These are phyloP conservation scores for Talaromyces sp. DNA, from an alignment of 2,329 filamentous ascomycete species.

Conservation along the genomic window DNA sequence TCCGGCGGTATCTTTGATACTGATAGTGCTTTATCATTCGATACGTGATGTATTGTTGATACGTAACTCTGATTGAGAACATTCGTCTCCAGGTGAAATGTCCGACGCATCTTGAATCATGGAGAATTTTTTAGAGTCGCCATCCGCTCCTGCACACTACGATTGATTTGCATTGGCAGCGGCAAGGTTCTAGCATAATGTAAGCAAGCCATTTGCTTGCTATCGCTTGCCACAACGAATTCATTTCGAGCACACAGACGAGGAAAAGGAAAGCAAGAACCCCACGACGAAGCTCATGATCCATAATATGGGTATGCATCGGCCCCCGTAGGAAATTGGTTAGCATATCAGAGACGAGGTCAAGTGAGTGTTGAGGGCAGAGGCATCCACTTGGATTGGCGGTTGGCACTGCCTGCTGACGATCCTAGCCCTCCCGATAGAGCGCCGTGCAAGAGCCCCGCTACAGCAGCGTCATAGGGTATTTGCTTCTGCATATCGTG, in stretches of 20 bases:
- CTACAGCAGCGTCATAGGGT: constrained; percentile 17
- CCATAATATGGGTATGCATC: background rate
- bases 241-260: background rate
- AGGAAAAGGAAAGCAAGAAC: background rate
- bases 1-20: constrained; percentile 3
- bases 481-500: background rate
- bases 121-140: background rate
- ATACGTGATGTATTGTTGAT: background rate
- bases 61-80: background rate
- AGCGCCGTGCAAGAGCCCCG: constrained; percentile 13
- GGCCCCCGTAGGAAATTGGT: background rate
- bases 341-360: constrained; percentile 1
- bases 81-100: background rate
- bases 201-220: background rate
- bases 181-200: background rate
- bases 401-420: constrained; percentile 7
- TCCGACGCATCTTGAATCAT: background rate
- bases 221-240: background rate
- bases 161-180: background rate
- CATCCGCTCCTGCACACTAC: background rate
- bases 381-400: background rate
- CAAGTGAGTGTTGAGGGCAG: constrained; percentile 1
- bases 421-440: constrained; percentile 13
- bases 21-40: background rate
- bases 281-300: constrained; percentile 2